Evolutionary conservation across 2,329 filamentous ascomycete genomes (phyloP), one percentile per base, ranked within the genome.

Genomic region (Aspergillus novoparasiticus): DNA sequence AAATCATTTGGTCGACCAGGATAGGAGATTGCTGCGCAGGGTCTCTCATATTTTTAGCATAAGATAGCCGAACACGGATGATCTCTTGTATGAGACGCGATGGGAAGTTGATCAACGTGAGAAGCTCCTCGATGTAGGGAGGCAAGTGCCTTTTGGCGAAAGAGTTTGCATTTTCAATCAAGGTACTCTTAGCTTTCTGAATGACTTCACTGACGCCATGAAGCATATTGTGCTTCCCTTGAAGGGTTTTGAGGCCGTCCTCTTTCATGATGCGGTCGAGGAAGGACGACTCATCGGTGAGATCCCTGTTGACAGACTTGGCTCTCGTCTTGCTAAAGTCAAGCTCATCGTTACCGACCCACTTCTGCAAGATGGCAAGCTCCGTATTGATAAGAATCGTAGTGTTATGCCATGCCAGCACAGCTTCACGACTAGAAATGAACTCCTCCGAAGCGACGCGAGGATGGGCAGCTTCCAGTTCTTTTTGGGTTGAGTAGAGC

Each of bases 1-100:
- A 86, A 66, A 99, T 97, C 92, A 98, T 96, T 79, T 98, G 94
- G 75, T 98, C 94, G 64, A 96, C 92, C 85, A 99, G 93, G 82
- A 99, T 90, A 30, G 92, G 86, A 68, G 94, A 96, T 76, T 96
- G 92, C 80, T 95, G 92, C 1, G 93, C 90, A 11, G 93, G 93
- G 72, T 98, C 94, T 79, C 94, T 96, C 89, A 97, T 96, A 76
- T 93, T 94, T 80, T 90, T 93, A 21, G 94, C 94, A 76, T 97
- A 98, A 11, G 90, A 92, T 32, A 98, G 85, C 63, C 95, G 90
- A 70, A 97, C 91, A 59, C 91, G 91, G 75, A 97, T 97, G 72
- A 99, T 96, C 75, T 98, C 95, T 78, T 98, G 93, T 46, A 99
- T 95, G 41, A 99, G 85, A 10, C 95, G 90, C 1, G 94, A 96